Conservation (phyloP, 257 asterid species). For the Nicotiana undulata region DNA sequence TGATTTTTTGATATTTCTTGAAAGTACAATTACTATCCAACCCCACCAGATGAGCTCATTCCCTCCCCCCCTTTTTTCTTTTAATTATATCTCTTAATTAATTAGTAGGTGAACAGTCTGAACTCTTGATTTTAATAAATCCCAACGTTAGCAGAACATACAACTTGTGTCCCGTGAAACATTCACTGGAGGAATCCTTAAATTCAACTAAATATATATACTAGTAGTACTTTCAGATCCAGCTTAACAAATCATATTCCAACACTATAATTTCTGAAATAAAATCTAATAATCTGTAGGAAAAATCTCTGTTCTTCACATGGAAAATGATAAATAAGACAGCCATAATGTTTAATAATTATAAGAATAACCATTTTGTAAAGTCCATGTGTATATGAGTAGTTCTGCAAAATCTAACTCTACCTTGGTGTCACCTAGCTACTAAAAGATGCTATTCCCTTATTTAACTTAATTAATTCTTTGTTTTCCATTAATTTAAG, state of each 20-base stretch:
- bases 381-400: slow-evolving; percentile 33
- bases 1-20: neutral
- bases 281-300: neutral
- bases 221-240: neutral
- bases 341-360: slow-evolving; percentile 8
- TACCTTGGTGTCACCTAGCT: slow-evolving; percentile 59
- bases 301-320: slow-evolving; percentile 8
- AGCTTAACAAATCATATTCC: neutral
- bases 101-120: neutral
- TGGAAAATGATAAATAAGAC: slow-evolving; percentile 30
- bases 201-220: neutral
- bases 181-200: neutral
- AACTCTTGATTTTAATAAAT: neutral
- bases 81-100: neutral
- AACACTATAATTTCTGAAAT: neutral
- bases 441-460: slow-evolving; percentile 63
- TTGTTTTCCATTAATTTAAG: neutral
- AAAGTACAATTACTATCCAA: neutral
- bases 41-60: neutral
- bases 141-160: neutral
- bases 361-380: slow-evolving; percentile 5
- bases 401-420: slow-evolving; percentile 44
- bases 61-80: neutral
- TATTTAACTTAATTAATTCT: slow-evolving; percentile 4
- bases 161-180: neutral